Percentiles rank a stretch among this genome's conserved stretches.
These are phyloP conservation scores for Arabidopsis thaliana DNA, from an alignment of 345 rosid species.

Conservation along the genomic window TAIR10.1 NC_003070.9:25589501-25590000, in stretches of 20 bases:
- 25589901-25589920: not conserved
- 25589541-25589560: slow-evolving; percentile 18
- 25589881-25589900: not conserved
- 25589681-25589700: slow-evolving; percentile 52
- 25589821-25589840: slow-evolving; percentile 87
- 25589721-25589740: slow-evolving; percentile 70
- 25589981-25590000: too few species aligned
- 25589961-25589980: too few species aligned
- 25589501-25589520: slow-evolving; percentile 73
- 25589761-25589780: slow-evolving; percentile 48
- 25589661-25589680: slow-evolving; percentile 46
- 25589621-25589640: slow-evolving; percentile 5
- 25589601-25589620: slow-evolving; percentile 2
- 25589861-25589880: slow-evolving; percentile 72
- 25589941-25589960: too few species aligned
- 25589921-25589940: not conserved
- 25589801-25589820: slow-evolving; percentile 79
- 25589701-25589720: slow-evolving; percentile 49
- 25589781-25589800: slow-evolving; percentile 72
- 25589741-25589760: slow-evolving; percentile 56
- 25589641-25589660: slow-evolving; percentile 42
- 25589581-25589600: slow-evolving; percentile 54
- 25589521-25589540: slow-evolving; percentile 46
- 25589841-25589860: slow-evolving; percentile 74
- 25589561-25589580: slow-evolving; percentile 48